A percentile compares a stretch with the other conserved stretches of the same genome.
phyloP scores from a whole-genome alignment of 345 rosid species.

The Aethionema arabicum region DNA sequence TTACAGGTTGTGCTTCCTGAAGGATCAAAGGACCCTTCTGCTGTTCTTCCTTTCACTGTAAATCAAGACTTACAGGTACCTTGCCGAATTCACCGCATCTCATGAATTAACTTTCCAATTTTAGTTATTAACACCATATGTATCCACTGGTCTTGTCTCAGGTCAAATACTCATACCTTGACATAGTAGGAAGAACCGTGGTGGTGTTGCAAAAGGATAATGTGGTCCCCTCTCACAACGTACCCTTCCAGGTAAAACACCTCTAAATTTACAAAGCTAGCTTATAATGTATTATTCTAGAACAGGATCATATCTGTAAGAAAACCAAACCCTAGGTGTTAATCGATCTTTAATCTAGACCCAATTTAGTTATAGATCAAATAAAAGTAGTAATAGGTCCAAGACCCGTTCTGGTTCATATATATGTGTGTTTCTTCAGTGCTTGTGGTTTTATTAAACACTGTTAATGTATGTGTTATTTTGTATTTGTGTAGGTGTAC shows the following conservation, averaged over 20 bases:
- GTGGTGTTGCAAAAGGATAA: slow-evolving; percentile 89
- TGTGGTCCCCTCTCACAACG: slow-evolving; percentile 69
- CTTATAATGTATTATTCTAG: too few species aligned
- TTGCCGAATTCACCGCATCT: slow-evolving; percentile 9
- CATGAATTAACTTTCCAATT: not conserved
- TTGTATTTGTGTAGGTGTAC: slow-evolving; percentile 60
- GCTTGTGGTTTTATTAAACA: too few species aligned
- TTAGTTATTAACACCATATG: not conserved
- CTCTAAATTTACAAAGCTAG: not conserved
- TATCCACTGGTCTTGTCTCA: slow-evolving; percentile 30
- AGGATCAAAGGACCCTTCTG: slow-evolving; percentile 91
- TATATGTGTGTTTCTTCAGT: too few species aligned
- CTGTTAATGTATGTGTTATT: slow-evolving; percentile 4
- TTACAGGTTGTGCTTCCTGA: slow-evolving; percentile 93
- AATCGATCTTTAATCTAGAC: too few species aligned
- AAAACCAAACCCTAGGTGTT: too few species aligned
- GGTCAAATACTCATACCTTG: slow-evolving; percentile 95
- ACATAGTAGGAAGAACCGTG: slow-evolving; percentile 95
- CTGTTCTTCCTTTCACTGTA: slow-evolving; percentile 76
- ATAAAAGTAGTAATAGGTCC: too few species aligned
- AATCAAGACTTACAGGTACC: slow-evolving; percentile 75
- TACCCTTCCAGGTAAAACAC: slow-evolving; percentile 78
- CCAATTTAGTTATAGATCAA: too few species aligned
- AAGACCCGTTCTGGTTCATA: too few species aligned
- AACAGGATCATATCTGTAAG: too few species aligned